These are phyloP conservation scores for Neurospora sp. DNA, from an alignment of 495 filamentous ascomycete genomes.

Conservation along the genomic window DNA sequence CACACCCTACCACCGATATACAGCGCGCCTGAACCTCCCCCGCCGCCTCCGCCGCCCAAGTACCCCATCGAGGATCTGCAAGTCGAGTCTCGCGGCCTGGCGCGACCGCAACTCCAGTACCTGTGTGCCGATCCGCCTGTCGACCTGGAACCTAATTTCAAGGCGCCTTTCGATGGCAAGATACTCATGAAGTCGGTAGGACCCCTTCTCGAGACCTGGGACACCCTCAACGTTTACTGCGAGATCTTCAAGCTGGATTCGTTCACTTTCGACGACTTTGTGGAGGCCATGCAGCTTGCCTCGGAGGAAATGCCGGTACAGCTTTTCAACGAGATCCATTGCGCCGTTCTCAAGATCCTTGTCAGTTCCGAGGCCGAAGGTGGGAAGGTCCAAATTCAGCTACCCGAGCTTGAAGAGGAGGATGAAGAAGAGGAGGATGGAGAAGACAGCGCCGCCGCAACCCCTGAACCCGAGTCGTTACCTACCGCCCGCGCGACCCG, in stretches of 20 bases:
- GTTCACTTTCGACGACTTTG: slow-evolving; percentile 93
- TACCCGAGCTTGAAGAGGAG: slow-evolving; percentile 68
- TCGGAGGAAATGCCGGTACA: slow-evolving; percentile 74
- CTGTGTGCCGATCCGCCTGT: slow-evolving; percentile 51
- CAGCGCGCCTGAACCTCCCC: slow-evolving; percentile 40
- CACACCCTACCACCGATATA: slow-evolving; percentile 21
- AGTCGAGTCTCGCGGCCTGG: slow-evolving; percentile 50
- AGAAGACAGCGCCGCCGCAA: slow-evolving; percentile 48
- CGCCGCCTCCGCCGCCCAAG: slow-evolving; percentile 71
- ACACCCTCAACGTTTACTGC: slow-evolving; percentile 91
- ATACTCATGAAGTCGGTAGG: slow-evolving; percentile 74
- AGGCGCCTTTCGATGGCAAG: slow-evolving; percentile 34
- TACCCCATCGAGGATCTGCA: slow-evolving; percentile 95
- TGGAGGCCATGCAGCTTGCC: slow-evolving; percentile 75
- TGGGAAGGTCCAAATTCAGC: slow-evolving; percentile 65
- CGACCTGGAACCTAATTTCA: slow-evolving; percentile 5
- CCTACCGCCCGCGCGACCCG: slow-evolving; percentile 64
- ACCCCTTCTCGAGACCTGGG: slow-evolving; percentile 79
- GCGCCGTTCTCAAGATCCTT: slow-evolving; percentile 77
- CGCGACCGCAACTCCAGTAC: slow-evolving; percentile 67
- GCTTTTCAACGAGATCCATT: slow-evolving; percentile 84
- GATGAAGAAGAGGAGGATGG: slow-evolving; percentile 54
- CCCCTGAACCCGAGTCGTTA: slow-evolving; percentile 57
- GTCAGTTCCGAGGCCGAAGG: slow-evolving; percentile 65
- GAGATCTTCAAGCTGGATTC: slow-evolving; percentile 89